Base-by-base conservation (phyloP, 148 eudicot species). In the Silene conica region DNA sequence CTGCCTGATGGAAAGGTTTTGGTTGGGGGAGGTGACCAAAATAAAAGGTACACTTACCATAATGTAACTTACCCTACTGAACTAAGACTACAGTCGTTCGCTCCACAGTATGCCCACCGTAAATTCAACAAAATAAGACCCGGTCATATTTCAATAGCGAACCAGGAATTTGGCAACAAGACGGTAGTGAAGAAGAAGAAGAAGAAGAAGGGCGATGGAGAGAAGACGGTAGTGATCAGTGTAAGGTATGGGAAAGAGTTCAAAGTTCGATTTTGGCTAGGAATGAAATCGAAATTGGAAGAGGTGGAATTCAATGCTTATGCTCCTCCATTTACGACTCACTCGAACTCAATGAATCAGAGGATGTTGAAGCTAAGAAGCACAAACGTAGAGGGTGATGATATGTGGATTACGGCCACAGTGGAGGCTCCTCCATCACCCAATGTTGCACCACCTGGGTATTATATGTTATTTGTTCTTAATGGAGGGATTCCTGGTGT, bases 361-460 rank as follows among this genome's bases (percentile, higher is more conserved):
- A 83, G 89, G 82, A 46, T 88, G 83, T 54, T 90, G 38, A 77
- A 59, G 73, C 78, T 88, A 0, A 79, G 72, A 62, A 77, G 78
- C 31, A 77, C 15, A 16, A 79, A 46, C 14, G 73, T 63, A 13
- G 74, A 80, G 80, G 65, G 22, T 8, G 61, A 69, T 9, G 74
- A 66, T 26, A 83, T 85, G 20, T 59, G 78, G 84, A 67, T 78
- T 3, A 79, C 22, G 14, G 88, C 85, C 9, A 66, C 74, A 34
- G 72, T 90, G 26, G 76, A 77, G 62, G 90, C 87, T 38, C 93
- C 95, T 6, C 86, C 86, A 1, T 78, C 88, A 1, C 48, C 85
- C 10, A 80, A 82, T 46, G 88, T 88, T 15, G 92, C 95, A 12
- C 92, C 92, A 0, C 74, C 91, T 0, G 92, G 95, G 0, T 86